Conservation (phyloP, 768 basidiomycete genomes). For the Chalciporus pseudorubinellus region DNA sequence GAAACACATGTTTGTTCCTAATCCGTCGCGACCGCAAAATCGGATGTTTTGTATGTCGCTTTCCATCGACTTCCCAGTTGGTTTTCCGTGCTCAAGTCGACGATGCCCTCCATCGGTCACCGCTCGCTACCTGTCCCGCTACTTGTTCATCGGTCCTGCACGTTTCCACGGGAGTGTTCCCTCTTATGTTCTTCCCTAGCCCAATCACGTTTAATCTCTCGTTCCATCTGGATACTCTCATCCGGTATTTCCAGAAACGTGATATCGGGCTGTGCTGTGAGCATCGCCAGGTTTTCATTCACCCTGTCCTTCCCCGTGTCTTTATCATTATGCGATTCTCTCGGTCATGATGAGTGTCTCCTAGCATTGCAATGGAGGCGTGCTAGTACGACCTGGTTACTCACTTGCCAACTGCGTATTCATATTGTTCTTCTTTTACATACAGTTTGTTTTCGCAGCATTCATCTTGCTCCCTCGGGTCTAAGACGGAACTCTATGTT, state of each 20-base stretch:
- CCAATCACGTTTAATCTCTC: conserved; percentile 22
- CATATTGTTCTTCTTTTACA: conserved; percentile 32
- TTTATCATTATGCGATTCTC: conserved; percentile 30
- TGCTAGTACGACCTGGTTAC: conserved; percentile 18
- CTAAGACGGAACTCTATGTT: conserved; percentile 31
- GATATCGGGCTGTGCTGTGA: conserved; percentile 33
- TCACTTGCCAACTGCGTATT: conserved; percentile 22
- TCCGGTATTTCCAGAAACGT: conserved; percentile 31
- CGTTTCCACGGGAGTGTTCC: conserved; percentile 23
- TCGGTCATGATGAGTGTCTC: conserved; percentile 31
- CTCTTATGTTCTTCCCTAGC: conserved; percentile 5
- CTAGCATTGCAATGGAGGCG: conserved; percentile 22
- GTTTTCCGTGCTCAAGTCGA: too few relatives aligned
- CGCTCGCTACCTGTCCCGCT: background rate
- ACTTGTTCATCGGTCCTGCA: background rate
- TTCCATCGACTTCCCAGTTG: too few relatives aligned
- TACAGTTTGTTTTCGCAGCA: conserved; percentile 22
- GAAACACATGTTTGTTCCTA: conserved; percentile 18
- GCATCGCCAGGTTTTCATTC: conserved; percentile 27
- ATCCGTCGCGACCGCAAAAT: conserved; percentile 19
- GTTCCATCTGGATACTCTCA: conserved; percentile 9
- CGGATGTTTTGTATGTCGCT: too few relatives aligned
- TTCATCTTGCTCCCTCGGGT: conserved; percentile 24
- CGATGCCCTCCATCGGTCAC: too few relatives aligned
- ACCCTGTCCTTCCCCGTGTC: conserved; percentile 11